phyloP scores from a whole-genome alignment of 2,329 filamentous ascomycete genomes.

The Alternaria ventricosa region DNA sequence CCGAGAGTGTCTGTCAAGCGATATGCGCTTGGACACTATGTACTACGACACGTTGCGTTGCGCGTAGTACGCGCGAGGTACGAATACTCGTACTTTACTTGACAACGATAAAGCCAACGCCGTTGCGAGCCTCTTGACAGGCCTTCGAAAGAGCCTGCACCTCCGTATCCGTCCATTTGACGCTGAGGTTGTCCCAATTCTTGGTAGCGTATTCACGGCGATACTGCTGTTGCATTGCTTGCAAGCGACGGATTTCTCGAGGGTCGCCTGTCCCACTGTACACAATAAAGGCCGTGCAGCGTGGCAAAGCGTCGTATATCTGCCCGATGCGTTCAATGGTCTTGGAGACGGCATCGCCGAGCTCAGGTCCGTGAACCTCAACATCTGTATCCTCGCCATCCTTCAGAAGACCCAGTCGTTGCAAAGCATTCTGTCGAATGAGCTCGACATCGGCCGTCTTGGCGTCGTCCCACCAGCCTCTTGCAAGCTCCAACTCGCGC shows the following conservation, averaged over 20 bases:
- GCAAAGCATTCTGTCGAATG: conserved; percentile 35
- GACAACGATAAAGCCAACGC: conserved; percentile 65
- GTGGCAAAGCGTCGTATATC: conserved; percentile 63
- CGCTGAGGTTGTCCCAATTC: conserved; percentile 68
- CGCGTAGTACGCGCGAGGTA: conserved; percentile 35
- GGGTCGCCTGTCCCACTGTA: conserved; percentile 71
- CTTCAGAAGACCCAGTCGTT: conserved; percentile 29
- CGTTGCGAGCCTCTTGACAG: conserved; percentile 62
- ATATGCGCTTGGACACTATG: conserved; percentile 28
- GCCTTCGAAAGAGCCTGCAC: conserved; percentile 65
- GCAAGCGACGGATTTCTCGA: conserved; percentile 61
- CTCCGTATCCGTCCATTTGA: conserved; percentile 70
- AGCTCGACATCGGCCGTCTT: conserved; percentile 49
- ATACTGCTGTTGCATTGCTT: conserved; percentile 62
- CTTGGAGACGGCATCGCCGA: conserved; percentile 56
- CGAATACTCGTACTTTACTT: conserved; percentile 55
- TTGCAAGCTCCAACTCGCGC: conserved; percentile 64
- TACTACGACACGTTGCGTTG: conserved; percentile 22
- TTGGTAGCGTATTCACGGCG: conserved; percentile 64
- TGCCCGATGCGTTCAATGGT: conserved; percentile 60
- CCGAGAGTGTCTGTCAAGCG: conserved; percentile 7
- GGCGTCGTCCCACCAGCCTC: conserved; percentile 66
- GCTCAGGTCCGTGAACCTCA: conserved; percentile 34
- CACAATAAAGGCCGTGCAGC: conserved; percentile 66
- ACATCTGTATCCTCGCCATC: conserved; percentile 25